phyloP scores from a whole-genome alignment of 2,329 filamentous ascomycete genomes.

The Rutstroemia sp. region DNA sequence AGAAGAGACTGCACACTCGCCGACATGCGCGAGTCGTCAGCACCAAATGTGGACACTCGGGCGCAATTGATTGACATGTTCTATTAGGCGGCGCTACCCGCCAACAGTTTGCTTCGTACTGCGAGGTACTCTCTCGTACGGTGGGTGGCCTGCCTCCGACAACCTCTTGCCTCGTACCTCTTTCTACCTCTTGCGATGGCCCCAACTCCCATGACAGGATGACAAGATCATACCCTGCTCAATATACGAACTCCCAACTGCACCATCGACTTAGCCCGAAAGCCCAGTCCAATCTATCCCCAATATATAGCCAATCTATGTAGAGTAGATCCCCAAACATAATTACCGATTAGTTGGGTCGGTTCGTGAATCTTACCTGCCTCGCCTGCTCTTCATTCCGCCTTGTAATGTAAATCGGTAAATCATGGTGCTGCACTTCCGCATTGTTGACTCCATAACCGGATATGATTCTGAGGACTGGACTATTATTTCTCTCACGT shows the following conservation, averaged over 20 bases:
- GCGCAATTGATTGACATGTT: slow-evolving; percentile 4
- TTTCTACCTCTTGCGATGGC: background rate
- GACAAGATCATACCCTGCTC: slow-evolving; percentile 4
- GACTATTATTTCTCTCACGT: no score
- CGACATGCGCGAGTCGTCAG: slow-evolving; percentile 9
- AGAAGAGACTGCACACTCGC: slow-evolving; percentile 1
- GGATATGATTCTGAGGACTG: no score
- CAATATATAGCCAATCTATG: slow-evolving; percentile 7
- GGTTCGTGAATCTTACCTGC: background rate
- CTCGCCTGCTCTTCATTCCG: background rate
- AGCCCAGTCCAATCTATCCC: slow-evolving; percentile 1
- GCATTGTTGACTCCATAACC: no score
- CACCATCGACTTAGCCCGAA: background rate
- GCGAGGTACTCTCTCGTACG: no score
- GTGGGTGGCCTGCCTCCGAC: no score
- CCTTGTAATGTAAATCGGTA: no score
- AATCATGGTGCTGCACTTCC: no score
- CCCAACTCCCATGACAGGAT: background rate
- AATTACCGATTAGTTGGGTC: slow-evolving; percentile 9
- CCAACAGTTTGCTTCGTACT: background rate
- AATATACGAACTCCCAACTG: slow-evolving; percentile 2
- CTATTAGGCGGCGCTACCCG: slow-evolving; percentile 6
- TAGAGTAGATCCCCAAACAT: slow-evolving; percentile 4
- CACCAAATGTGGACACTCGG: slow-evolving; percentile 8
- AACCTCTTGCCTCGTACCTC: no score